Conservation (phyloP, 2,329 filamentous ascomycete genomes). For the Aulographum hederae region DNA sequence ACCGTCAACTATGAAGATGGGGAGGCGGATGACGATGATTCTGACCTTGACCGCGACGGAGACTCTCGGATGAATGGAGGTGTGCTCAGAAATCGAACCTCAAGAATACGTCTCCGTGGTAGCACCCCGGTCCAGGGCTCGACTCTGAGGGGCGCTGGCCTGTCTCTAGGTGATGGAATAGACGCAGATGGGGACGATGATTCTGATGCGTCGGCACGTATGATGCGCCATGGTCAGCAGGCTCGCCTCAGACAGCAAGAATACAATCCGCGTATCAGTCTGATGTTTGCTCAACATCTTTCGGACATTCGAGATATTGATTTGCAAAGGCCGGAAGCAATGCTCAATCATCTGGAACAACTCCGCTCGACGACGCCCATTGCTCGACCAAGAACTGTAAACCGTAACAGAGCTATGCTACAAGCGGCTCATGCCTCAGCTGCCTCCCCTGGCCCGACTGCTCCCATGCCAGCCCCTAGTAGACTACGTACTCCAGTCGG, state of each 20-base stretch:
- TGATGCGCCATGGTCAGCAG: conserved; percentile 9
- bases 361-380: conserved; percentile 19
- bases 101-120: conserved; percentile 16
- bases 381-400: conserved; percentile 18
- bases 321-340: conserved; percentile 12
- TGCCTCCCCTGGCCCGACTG: neutral
- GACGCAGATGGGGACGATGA: conserved; percentile 20
- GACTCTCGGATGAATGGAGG: conserved; percentile 18
- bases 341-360: conserved; percentile 16
- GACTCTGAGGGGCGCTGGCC: conserved; percentile 5
- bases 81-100: conserved; percentile 15
- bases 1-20: conserved; percentile 20
- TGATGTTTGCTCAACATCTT: conserved; percentile 22
- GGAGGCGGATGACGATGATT: conserved; percentile 23
- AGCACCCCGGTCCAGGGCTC: conserved; percentile 10
- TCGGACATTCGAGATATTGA: conserved; percentile 12
- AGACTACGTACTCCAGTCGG: neutral
- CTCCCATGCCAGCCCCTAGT: neutral
- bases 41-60: conserved; percentile 18
- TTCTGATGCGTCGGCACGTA: conserved; percentile 16
- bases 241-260: conserved; percentile 13
- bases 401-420: conserved; percentile 13
- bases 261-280: conserved; percentile 22
- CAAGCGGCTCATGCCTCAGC: conserved; percentile 12
- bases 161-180: conserved; percentile 10